Base-by-base conservation (phyloP, 768 basidiomycete genomes). In the Macrolepiota dolichaula region DNA sequence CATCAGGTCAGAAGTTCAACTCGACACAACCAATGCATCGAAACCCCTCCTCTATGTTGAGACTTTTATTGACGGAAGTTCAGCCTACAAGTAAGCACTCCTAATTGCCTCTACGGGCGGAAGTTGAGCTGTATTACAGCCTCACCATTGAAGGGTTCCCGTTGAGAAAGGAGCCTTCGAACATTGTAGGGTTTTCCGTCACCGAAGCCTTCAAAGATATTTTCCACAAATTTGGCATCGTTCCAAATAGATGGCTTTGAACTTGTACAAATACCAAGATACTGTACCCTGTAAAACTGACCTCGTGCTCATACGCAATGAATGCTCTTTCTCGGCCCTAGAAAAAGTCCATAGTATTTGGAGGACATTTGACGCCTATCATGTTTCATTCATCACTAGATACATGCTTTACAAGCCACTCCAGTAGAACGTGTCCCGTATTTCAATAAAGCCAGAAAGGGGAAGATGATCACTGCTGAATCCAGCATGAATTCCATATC, bases 1-100 rank as follows among this genome's bases (percentile, higher is more conserved):
- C 38, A 36, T 2, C 61, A 89, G 87, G 84, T 84, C 88, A 1
- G 72, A 85, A 0, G 79, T 93, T 49, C 88, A 89, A 68, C 75
- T 93, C 25, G 87, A 93, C 68, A 89, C 87, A 1, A 76, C 78
- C 29, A 76, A 87, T 64, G 65, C 71, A 4, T 68, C 75, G 32
- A 73, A 74, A 24, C 91, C 91, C 0, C 76, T 71, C 12, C 70
- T 89, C 17, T 75, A 76, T 25, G 65, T 91, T 13, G 84, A 88
- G 68, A 76, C 86, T 12, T 74, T 85, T 65, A 81, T 89, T 55
- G 82, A 88, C 63, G 89, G 89, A 38, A 76, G 74, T 47, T 65
- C 75, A 9, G 77, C 75, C 12, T 87, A 84, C 68, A 73, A 75
- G 86, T 87, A 55, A 51, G 82, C 67, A n/a, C 7, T 56, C 22